Conservation (phyloP, 805 yeast species). For the Myxozyma sirexii region DNA sequence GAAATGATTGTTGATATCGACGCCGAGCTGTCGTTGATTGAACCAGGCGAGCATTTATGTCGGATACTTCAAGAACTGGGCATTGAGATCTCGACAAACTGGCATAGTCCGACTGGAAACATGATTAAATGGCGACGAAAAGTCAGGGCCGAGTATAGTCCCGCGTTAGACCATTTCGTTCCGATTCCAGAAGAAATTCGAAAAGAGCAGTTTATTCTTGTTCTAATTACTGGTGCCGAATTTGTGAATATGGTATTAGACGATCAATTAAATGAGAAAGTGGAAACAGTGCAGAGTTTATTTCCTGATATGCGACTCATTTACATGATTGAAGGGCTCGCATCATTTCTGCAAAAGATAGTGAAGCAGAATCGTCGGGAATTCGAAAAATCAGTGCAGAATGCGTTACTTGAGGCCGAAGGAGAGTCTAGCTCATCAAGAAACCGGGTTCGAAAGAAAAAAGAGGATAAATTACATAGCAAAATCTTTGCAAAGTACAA, state of each 20-base stretch:
- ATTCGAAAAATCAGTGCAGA: constrained; percentile 21
- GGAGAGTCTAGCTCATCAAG: not conserved
- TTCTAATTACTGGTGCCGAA: constrained; percentile 19
- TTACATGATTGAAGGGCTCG: constrained; percentile 32
- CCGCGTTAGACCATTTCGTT: constrained; percentile 25
- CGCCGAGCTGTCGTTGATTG: constrained; percentile 11
- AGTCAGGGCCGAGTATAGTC: constrained; percentile 20
- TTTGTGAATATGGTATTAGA: constrained; percentile 23
- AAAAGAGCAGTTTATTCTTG: constrained; percentile 18
- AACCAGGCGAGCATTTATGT: constrained; percentile 17
- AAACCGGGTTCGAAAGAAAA: not conserved
- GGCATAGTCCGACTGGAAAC: constrained; percentile 24
- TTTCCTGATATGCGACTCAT: constrained; percentile 18
- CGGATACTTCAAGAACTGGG: constrained; percentile 3
- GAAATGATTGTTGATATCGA: constrained; percentile 35
- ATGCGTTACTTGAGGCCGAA: constrained; percentile 12
- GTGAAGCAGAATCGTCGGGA: constrained; percentile 17
- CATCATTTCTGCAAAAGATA: constrained; percentile 7
- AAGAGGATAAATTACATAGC: constrained; percentile 3
- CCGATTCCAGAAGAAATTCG: constrained; percentile 31
- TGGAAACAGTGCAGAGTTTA: not conserved
- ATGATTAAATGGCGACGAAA: constrained; percentile 32
- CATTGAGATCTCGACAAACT: constrained; percentile 9
- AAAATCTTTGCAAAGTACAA: constrained; percentile 1
- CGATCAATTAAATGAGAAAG: constrained; percentile 1